These are phyloP conservation scores for Dalbergia oliveri DNA, from an alignment of 306 rosid genomes.

Conservation along the genomic window DNA sequence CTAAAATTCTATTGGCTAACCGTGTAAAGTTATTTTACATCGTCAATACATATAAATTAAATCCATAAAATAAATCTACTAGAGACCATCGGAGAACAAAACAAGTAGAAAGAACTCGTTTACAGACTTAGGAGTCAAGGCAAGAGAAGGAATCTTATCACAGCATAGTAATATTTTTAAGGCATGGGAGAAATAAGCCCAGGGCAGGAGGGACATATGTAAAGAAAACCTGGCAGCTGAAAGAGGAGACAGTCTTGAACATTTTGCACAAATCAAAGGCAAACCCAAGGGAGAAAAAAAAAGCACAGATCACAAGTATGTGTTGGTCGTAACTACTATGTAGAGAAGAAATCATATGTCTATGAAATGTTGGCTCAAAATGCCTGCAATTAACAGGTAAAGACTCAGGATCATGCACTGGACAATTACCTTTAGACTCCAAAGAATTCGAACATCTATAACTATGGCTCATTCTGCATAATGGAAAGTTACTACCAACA, in stretches of 20 bases:
- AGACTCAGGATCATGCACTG: background rate
- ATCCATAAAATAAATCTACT: conserved; percentile 10
- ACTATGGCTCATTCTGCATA: background rate
- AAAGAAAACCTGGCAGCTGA: conserved; percentile 7
- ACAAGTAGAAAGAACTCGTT: conserved; percentile 18
- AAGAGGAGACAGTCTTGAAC: conserved; percentile 9
- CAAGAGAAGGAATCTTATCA: conserved; percentile 24
- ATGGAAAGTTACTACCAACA: conserved; percentile 8
- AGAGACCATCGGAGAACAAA: conserved; percentile 19
- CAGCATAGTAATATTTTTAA: background rate
- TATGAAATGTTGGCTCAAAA: conserved; percentile 21
- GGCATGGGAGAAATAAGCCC: conserved; percentile 13
- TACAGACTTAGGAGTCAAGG: background rate
- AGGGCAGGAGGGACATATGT: background rate
- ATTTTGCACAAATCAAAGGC: conserved; percentile 4
- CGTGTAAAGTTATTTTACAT: too few species aligned
- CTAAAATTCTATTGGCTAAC: too few species aligned
- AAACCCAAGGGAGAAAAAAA: background rate
- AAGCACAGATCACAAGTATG: conserved; percentile 1
- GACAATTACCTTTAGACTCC: background rate
- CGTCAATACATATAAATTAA: too few species aligned
- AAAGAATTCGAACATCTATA: conserved; percentile 9
- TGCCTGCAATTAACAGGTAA: background rate
- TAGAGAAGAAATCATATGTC: background rate
- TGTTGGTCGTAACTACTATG: background rate